Evolutionary conservation across 2,329 filamentous ascomycete genomes (phyloP), one percentile per base, ranked within the genome.

Genomic region (Fusarium odoratissimum): DNA sequence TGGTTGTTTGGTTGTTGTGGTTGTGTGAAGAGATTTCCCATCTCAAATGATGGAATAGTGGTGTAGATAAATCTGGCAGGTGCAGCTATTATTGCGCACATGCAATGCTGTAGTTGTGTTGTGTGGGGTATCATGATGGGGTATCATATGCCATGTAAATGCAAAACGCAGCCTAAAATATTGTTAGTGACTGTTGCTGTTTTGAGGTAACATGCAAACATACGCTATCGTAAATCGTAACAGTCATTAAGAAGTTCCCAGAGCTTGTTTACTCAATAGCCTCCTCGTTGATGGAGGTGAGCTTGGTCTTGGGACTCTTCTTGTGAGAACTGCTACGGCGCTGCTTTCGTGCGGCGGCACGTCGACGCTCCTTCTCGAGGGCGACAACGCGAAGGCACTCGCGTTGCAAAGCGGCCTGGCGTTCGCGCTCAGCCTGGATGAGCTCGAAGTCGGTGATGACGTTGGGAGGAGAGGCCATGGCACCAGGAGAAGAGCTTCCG

Each of bases 351-450:
- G 74, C 76, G 61, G 75, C 75, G 38, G 83, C 81, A 68, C 84
- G 83, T 42, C 87, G 83, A 60, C 84, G 82, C 82, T 90, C 88
- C 86, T 89, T 89, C 83, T 90, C 88, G 73, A 77, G 79, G 71
- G 86, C 79, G 54, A 89, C 76, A 73, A 86, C 83, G 72, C 85
- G 83, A 71, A 89, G 78, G 52, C 85, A 84, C 80, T 90, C 87
- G 71, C 84, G 85, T 79, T 89, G 86, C 77, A 86, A 80, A 61
- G 84, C 83, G 9, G 71, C 73, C 58, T 83, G 81, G 76, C 86
- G 84, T 80, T 89, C 83, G 55, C 85, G 85, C 78, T 88, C 85
- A 77, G 85, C 79, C 78, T 86, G 82, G 58, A 87, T 79, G 45
- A 88, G 77, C 80, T 89, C 85, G 69, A 84, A 84, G 68, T 87